These are phyloP conservation scores for Buddleja alternifolia DNA, from an alignment of 257 asterid genomes.

Conservation along the genomic window DNA sequence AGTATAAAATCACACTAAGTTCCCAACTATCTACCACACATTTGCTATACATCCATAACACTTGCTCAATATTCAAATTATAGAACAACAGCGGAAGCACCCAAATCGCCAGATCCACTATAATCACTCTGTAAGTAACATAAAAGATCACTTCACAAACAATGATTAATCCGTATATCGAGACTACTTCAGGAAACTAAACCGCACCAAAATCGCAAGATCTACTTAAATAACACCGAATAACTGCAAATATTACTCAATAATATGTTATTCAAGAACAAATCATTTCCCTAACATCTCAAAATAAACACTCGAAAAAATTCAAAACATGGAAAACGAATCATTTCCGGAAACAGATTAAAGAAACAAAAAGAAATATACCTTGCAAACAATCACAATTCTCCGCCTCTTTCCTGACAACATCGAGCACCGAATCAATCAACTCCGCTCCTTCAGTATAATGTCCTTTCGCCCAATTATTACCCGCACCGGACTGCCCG, in stretches of 20 bases:
- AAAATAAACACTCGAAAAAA: not conserved
- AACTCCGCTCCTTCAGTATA: conserved; percentile 83
- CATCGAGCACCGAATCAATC: conserved; percentile 80
- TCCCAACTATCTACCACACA: not conserved
- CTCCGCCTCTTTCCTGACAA: conserved; percentile 80
- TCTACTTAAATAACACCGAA: conserved; percentile 6
- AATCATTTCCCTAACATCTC: not conserved
- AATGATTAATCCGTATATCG: not conserved
- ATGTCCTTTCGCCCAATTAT: conserved; percentile 81
- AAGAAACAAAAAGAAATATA: not conserved
- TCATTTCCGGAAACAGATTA: not conserved
- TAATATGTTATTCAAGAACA: not conserved
- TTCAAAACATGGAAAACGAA: not conserved
- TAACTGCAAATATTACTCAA: not conserved
- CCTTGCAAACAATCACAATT: conserved; percentile 84
- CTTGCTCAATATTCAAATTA: too few species aligned
- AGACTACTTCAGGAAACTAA: not conserved
- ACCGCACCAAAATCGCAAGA: conserved; percentile 2
- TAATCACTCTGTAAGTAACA: not conserved
- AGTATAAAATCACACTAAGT: too few species aligned
- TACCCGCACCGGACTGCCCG: conserved; percentile 82
- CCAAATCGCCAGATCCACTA: conserved; percentile 33
- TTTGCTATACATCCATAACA: not conserved
- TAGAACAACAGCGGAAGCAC: not conserved
- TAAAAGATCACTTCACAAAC: not conserved